Evolutionary conservation across 306 rosid genomes (phyloP), one percentile per base, ranked within the genome.

Genomic region (Senna siamea): DNA sequence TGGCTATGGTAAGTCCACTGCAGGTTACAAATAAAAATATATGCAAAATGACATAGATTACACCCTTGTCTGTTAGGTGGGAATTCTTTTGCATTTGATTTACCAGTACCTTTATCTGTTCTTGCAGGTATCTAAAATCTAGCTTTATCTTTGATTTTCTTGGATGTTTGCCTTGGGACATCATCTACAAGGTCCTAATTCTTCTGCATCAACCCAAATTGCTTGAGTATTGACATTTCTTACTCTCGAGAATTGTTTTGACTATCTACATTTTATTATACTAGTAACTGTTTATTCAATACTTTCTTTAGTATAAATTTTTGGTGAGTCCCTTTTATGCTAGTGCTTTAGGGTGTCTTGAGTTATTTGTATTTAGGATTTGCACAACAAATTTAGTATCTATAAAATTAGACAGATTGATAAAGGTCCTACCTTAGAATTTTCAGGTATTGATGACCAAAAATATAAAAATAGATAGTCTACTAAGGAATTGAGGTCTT

Each of bases 101-200:
- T 58, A 50, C 41, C 56, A 22, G 13, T 75, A 30, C 30, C 51
- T 55, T 40, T 69, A 52, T 76, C 60, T 70, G 40, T 37, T 58
- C n/a, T 32, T 51, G 73, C 84, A 94, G 98, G 84, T 94, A 94
- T 79, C 80, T 94, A 73, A 94, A 87, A 74, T 85, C 90, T 64
- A 22, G 55, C 79, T 94, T 94, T 75, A 68, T 87, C 79, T 18
- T 92, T 66, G 99, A 94, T 73, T 66, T 94, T 40, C 93, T 94
- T 72, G 92, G 84, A 58, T 94, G 99, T 72, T 67, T 94, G 90
- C 99, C 99, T 35, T 94, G 99, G 99, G 99, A 94, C 78, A 65
- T 87, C 73, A 81, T 94, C 77, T 94, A 66, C 87, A 88, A 92
- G 99, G 99, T 94, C 59, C 70, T 52, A 20, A 43, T 72, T 57